phyloP scores from a whole-genome alignment of 2,329 filamentous ascomycete genomes.

The Phoma sp. region DNA sequence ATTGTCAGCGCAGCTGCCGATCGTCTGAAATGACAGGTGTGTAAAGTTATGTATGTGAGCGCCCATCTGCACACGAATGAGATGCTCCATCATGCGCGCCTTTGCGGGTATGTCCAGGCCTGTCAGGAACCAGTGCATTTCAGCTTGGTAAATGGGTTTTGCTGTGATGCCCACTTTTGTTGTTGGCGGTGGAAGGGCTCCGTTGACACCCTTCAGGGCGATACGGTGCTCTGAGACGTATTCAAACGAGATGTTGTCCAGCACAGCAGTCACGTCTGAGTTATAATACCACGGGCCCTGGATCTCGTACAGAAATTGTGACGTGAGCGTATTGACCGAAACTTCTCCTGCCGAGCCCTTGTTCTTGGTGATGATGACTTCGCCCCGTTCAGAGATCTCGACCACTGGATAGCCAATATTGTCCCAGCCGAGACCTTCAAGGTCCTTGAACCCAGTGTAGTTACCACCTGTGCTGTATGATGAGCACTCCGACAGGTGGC shows the following conservation, averaged over 20 bases:
- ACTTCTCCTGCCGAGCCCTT: slow-evolving; percentile 47
- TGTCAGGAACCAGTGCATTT: slow-evolving; percentile 55
- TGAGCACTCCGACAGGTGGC: slow-evolving; percentile 55
- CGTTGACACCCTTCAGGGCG: slow-evolving; percentile 55
- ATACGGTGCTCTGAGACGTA: slow-evolving; percentile 60
- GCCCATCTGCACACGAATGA: slow-evolving; percentile 45
- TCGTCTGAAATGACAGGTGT: slow-evolving; percentile 47
- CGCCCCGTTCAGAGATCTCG: slow-evolving; percentile 36
- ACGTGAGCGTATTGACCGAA: slow-evolving; percentile 59
- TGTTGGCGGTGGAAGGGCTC: slow-evolving; percentile 45
- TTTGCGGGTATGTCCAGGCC: slow-evolving; percentile 56
- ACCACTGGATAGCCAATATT: slow-evolving; percentile 44
- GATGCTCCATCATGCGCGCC: slow-evolving; percentile 52
- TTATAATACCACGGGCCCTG: slow-evolving; percentile 62
- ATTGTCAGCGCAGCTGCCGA: slow-evolving; percentile 50
- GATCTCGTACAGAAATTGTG: slow-evolving; percentile 58
- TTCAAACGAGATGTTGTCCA: slow-evolving; percentile 61
- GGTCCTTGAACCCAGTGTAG: slow-evolving; percentile 54
- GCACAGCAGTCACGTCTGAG: slow-evolving; percentile 62
- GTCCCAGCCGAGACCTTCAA: slow-evolving; percentile 40
- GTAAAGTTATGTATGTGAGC: slow-evolving; percentile 48
- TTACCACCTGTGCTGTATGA: slow-evolving; percentile 55
- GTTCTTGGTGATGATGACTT: slow-evolving; percentile 41
- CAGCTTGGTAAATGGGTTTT: slow-evolving; percentile 55
- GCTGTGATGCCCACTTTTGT: slow-evolving; percentile 56